Conservation (phyloP, 768 basidiomycete genomes). For the Postia placenta region DNA sequence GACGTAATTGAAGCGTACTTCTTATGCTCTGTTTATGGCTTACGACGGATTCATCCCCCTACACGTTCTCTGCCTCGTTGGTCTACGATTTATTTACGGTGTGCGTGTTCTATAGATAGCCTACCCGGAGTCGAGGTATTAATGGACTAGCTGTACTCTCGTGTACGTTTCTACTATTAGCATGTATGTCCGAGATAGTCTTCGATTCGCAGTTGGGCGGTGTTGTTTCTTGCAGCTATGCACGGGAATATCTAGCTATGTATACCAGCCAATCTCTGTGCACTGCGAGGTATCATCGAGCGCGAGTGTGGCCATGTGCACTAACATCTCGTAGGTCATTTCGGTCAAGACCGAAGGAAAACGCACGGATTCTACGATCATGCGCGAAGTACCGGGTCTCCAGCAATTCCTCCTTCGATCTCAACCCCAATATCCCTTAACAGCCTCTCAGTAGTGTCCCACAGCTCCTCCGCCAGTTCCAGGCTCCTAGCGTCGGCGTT, state of each 20-base stretch:
- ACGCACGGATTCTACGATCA: too few species aligned
- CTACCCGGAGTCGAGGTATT: background rate
- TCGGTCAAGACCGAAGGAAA: too few species aligned
- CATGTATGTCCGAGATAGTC: too few species aligned
- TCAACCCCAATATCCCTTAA: constrained; percentile 22
- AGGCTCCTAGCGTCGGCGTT: constrained; percentile 22
- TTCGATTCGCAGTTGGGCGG: background rate
- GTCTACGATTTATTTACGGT: background rate
- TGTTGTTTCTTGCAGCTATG: too few species aligned
- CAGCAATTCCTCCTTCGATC: background rate
- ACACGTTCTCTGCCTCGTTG: background rate
- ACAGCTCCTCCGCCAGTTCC: constrained; percentile 33
- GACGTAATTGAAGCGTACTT: too few species aligned
- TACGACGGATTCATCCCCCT: background rate
- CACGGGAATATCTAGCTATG: too few species aligned
- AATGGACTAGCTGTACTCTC: background rate
- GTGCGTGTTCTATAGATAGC: background rate
- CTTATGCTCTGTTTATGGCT: background rate
- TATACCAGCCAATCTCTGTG: too few species aligned
- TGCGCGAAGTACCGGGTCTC: too few species aligned
- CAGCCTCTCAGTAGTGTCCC: constrained; percentile 30
- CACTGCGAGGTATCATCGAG: too few species aligned
- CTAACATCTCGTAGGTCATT: too few species aligned
- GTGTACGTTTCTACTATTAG: background rate
- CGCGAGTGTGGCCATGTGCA: too few species aligned